phyloP scores from a whole-genome alignment of 1,284 basidiomycete species.

The Microbotryomycetes sp. region DNA sequence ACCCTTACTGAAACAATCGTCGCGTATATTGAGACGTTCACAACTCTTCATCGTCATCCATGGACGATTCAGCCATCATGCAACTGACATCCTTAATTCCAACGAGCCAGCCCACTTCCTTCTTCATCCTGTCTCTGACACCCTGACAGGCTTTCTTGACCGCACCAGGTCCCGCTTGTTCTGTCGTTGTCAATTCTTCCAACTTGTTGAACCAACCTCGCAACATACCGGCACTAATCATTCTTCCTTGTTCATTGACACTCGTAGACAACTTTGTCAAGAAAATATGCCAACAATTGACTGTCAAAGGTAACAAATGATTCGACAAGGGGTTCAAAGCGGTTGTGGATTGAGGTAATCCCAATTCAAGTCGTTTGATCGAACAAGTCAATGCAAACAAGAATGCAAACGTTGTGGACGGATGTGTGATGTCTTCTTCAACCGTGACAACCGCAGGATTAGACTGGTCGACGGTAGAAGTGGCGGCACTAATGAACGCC shows the following conservation, averaged over 20 bases:
- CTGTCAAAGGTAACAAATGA: slow-evolving; percentile 27
- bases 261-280: slow-evolving; percentile 26
- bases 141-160: slow-evolving; percentile 31
- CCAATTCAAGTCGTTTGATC: slow-evolving; percentile 14
- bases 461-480: not conserved
- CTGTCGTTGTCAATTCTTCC: slow-evolving; percentile 27
- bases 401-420: slow-evolving; percentile 34
- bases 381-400: slow-evolving; percentile 20
- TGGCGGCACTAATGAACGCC: slow-evolving; percentile 4
- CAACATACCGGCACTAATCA: slow-evolving; percentile 27
- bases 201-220: slow-evolving; percentile 30
- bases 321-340: slow-evolving; percentile 6
- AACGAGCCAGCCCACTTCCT: slow-evolving; percentile 36
- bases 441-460: not conserved
- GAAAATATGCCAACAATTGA: slow-evolving; percentile 37
- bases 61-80: not conserved
- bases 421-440: slow-evolving; percentile 30
- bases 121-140: slow-evolving; percentile 32
- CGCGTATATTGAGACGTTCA: no score
- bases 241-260: slow-evolving; percentile 29
- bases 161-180: slow-evolving; percentile 2
- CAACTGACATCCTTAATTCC: slow-evolving; percentile 9
- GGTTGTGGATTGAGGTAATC: slow-evolving; percentile 12
- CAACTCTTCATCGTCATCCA: slow-evolving; percentile 25
- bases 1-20: no score